phyloP scores from a whole-genome alignment of 2,329 filamentous ascomycete genomes.

The Hymenoscyphus fructigenus region DNA sequence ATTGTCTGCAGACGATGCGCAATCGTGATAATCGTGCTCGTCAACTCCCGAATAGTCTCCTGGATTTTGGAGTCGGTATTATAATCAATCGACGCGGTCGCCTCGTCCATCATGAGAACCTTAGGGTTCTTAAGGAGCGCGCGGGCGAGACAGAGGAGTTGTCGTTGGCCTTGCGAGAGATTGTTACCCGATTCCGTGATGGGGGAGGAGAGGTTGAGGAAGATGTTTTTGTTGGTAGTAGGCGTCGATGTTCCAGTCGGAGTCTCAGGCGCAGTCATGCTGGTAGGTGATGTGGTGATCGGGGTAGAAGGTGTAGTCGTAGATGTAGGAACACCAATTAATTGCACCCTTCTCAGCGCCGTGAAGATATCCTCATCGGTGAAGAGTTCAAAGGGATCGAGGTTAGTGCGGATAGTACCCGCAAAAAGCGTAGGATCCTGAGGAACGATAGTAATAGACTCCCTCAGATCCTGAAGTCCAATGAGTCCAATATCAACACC shows the following conservation, averaged over 20 bases:
- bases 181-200: conserved; percentile 92
- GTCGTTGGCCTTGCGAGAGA: conserved; percentile 91
- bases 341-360: conserved; percentile 81
- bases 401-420: conserved; percentile 85
- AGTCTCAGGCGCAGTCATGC: conserved; percentile 27
- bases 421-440: conserved; percentile 95
- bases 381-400: conserved; percentile 88
- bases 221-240: conserved; percentile 88
- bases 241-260: conserved; percentile 37
- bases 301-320: conserved; percentile 35
- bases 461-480: conserved; percentile 87
- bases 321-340: conserved; percentile 59
- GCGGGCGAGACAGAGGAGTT: conserved; percentile 89
- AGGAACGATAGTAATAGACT: conserved; percentile 94
- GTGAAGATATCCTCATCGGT: conserved; percentile 89
- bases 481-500: conserved; percentile 87
- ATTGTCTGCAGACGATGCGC: conserved; percentile 95
- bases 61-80: conserved; percentile 95
- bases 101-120: conserved; percentile 98
- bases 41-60: conserved; percentile 89
- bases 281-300: conserved; percentile 34
- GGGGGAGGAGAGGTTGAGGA: conserved; percentile 78
- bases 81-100: conserved; percentile 96
- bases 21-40: conserved; percentile 93
- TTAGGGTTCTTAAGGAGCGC: conserved; percentile 89